Conservation (phyloP, 805 yeast species). For the Saccharomycopsis guyanensis region DNA sequence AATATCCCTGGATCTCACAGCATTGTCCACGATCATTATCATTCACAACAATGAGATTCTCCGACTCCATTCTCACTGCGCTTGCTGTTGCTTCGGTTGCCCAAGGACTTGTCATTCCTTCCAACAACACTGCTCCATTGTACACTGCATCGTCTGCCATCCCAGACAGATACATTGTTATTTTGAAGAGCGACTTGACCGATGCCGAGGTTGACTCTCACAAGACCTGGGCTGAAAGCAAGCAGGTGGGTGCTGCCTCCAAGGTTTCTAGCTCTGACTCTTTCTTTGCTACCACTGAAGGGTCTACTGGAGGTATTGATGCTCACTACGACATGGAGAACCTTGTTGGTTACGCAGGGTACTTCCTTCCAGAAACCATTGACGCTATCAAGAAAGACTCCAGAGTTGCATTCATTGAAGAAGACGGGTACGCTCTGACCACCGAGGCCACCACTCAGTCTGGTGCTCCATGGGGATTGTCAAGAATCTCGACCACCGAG, state of each 20-base stretch:
- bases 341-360: slow-evolving; percentile 76
- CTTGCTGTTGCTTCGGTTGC: too few species aligned
- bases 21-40: too few species aligned
- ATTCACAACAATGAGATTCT: too few species aligned
- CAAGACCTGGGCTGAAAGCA: neutral
- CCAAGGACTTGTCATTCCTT: neutral
- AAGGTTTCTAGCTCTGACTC: too few species aligned
- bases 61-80: too few species aligned
- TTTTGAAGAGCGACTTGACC: slow-evolving; percentile 2
- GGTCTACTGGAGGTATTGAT: neutral
- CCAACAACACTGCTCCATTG: neutral
- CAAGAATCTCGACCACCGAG: slow-evolving; percentile 50
- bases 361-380: slow-evolving; percentile 64
- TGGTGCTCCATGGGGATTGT: slow-evolving; percentile 70
- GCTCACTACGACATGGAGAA: slow-evolving; percentile 36
- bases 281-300: neutral
- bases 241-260: neutral
- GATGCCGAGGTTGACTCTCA: neutral
- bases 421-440: slow-evolving; percentile 46
- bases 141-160: neutral
- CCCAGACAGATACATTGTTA: slow-evolving; percentile 14
- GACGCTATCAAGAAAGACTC: slow-evolving; percentile 64
- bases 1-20: too few species aligned
- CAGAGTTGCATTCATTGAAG: slow-evolving; percentile 55
- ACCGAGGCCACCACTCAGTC: slow-evolving; percentile 43